Conservation (phyloP, 1,284 basidiomycete genomes). For the Papiliotrema nemorosa region DNA sequence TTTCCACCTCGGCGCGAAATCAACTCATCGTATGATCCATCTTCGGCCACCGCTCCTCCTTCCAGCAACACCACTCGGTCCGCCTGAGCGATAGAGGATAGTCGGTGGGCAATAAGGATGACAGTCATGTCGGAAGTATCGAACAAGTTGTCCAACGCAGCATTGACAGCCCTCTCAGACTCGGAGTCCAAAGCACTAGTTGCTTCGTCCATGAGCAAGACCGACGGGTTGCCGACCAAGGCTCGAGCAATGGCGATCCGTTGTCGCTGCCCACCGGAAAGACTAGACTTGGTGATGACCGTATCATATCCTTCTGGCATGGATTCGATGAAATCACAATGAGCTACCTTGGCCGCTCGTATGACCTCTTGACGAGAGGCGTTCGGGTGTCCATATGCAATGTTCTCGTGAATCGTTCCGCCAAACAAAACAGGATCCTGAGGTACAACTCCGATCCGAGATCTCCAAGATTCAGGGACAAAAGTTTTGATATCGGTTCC, state of each 20-base stretch:
- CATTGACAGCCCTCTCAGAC: conserved; percentile 47
- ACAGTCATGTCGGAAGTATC: conserved; percentile 52
- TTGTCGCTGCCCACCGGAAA: conserved; percentile 53
- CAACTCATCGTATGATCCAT: conserved; percentile 51
- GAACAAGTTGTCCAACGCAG: conserved; percentile 51
- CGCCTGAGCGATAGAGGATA: conserved; percentile 53
- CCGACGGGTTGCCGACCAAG: conserved; percentile 51
- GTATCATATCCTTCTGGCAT: conserved; percentile 47
- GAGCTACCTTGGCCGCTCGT: conserved; percentile 38
- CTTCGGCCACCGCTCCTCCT: conserved; percentile 51
- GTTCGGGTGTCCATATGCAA: conserved; percentile 54
- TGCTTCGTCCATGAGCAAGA: conserved; percentile 50
- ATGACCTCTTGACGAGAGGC: conserved; percentile 39
- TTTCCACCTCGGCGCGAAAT: conserved; percentile 38
- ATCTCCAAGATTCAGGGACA: conserved; percentile 68
- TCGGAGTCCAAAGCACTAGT: conserved; percentile 38
- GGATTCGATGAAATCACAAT: conserved; percentile 46
- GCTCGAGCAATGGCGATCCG: conserved; percentile 54
- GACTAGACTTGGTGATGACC: conserved; percentile 44
- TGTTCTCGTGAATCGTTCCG: conserved; percentile 71
- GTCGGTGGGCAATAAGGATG: conserved; percentile 53
- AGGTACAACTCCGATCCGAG: conserved; percentile 65
- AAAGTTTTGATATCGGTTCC: conserved; percentile 74
- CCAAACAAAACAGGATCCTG: conserved; percentile 73
- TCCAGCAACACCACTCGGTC: conserved; percentile 52